phyloP scores from a whole-genome alignment of 2,329 filamentous ascomycete genomes.

The Boeremia exigua region DNA sequence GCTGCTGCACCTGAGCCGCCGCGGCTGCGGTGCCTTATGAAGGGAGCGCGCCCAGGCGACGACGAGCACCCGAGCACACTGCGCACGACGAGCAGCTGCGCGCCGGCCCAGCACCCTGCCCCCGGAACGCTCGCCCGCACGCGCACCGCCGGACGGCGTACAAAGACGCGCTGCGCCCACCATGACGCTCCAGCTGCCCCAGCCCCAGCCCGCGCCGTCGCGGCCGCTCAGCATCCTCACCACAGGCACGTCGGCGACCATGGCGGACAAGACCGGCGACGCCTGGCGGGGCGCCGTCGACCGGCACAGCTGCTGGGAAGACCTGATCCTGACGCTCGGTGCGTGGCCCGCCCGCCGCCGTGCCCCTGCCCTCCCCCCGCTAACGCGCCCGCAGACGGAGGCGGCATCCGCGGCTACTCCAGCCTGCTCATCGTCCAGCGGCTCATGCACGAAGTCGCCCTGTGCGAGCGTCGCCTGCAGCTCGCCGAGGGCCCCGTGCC shows the following conservation, averaged over 20 bases:
- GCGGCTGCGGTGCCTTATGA: conserved; percentile 32
- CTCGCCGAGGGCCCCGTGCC: conserved; percentile 50
- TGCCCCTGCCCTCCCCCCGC: not conserved
- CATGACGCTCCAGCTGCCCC: conserved; percentile 39
- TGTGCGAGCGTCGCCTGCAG: conserved; percentile 52
- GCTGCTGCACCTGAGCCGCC: conserved; percentile 26
- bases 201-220: conserved; percentile 33
- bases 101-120: conserved; percentile 6
- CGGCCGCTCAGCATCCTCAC: conserved; percentile 45
- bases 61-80: too few relatives aligned
- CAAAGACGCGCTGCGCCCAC: conserved; percentile 16
- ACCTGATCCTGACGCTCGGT: conserved; percentile 55
- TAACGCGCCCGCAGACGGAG: conserved; percentile 50
- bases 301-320: conserved; percentile 55
- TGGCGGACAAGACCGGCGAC: conserved; percentile 51
- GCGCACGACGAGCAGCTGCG: conserved; percentile 22
- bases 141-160: conserved; percentile 21
- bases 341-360: conserved; percentile 11
- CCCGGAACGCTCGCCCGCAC: conserved; percentile 1
- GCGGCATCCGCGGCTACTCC: conserved; percentile 59
- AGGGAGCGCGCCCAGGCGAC: conserved; percentile 19
- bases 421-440: conserved; percentile 56
- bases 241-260: conserved; percentile 42
- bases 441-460: conserved; percentile 57
- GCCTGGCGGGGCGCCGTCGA: conserved; percentile 51